These are phyloP conservation scores for Pestalotiopsis fici DNA, from an alignment of 2,329 filamentous ascomycete species.

Conservation along the genomic window DNA sequence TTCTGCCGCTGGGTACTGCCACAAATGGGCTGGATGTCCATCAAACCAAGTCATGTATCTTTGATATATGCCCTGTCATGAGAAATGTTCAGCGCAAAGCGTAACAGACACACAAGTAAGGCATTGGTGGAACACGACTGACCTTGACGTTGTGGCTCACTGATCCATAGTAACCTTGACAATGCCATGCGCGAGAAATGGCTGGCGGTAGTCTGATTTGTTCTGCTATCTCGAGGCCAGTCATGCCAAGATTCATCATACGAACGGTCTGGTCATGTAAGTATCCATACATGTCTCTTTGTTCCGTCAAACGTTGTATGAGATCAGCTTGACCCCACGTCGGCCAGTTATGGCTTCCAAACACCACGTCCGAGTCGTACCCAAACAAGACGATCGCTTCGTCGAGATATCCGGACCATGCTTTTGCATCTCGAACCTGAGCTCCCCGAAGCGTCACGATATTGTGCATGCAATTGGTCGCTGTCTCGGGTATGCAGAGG, in stretches of 20 bases:
- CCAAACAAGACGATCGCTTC: conserved; percentile 36
- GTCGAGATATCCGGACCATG: conserved; percentile 39
- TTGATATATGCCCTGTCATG: conserved; percentile 32
- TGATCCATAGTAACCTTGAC: conserved; percentile 36
- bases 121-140: background rate
- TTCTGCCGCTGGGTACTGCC: conserved; percentile 34
- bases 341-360: conserved; percentile 42
- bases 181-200: conserved; percentile 26
- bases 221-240: conserved; percentile 40
- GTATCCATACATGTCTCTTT: conserved; percentile 40
- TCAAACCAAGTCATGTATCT: conserved; percentile 27
- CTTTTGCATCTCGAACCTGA: conserved; percentile 38
- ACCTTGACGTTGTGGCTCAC: conserved; percentile 35
- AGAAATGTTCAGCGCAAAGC: background rate
- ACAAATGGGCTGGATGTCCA: conserved; percentile 30
- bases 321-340: conserved; percentile 34
- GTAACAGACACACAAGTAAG: background rate
- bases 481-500: conserved; percentile 37
- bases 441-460: conserved; percentile 41
- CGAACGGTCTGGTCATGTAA: conserved; percentile 41
- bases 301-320: conserved; percentile 27
- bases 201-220: conserved; percentile 30
- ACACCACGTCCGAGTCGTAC: conserved; percentile 31
- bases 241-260: conserved; percentile 36
- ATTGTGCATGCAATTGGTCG: conserved; percentile 42